phyloP scores from a whole-genome alignment of 2,329 filamentous ascomycete species.

The Sclerotinia minor region DNA sequence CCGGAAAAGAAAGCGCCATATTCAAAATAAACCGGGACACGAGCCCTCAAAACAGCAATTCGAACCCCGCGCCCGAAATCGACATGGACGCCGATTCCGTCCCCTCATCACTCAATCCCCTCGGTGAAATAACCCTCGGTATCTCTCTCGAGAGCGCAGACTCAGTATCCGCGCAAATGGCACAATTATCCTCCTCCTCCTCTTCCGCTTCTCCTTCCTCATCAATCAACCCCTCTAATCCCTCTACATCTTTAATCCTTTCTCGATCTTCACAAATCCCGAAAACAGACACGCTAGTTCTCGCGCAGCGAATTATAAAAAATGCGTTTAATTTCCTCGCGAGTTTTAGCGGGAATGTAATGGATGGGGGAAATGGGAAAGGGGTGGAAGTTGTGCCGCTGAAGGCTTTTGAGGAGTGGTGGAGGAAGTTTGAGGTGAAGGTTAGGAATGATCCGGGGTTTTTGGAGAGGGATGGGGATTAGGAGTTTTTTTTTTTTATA shows the following conservation, averaged over 20 bases:
- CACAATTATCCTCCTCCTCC: slow-evolving; percentile 49
- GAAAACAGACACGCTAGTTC: slow-evolving; percentile 62
- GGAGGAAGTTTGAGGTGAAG: slow-evolving; percentile 89
- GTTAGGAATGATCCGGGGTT: slow-evolving; percentile 86
- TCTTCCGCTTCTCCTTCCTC: too few species aligned
- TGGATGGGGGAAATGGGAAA: slow-evolving; percentile 37
- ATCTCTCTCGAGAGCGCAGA: slow-evolving; percentile 77
- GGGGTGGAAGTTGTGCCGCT: slow-evolving; percentile 88
- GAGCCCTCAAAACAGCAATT: neutral
- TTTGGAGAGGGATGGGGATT: slow-evolving; percentile 61
- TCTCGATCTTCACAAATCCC: neutral
- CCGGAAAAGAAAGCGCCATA: slow-evolving; percentile 87
- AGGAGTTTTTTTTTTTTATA: slow-evolving; percentile 4
- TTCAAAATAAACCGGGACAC: slow-evolving; percentile 65
- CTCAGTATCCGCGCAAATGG: slow-evolving; percentile 69
- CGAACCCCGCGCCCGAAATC: slow-evolving; percentile 44
- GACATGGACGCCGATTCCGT: slow-evolving; percentile 38
- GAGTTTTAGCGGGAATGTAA: slow-evolving; percentile 70
- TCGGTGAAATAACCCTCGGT: slow-evolving; percentile 66
- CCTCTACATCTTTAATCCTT: slow-evolving; percentile 48
- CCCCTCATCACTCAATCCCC: slow-evolving; percentile 24
- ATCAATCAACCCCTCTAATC: neutral
- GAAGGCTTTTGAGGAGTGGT: slow-evolving; percentile 96
- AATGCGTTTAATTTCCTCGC: slow-evolving; percentile 97
- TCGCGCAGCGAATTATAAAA: slow-evolving; percentile 92